Base-by-base conservation (phyloP, 2,329 filamentous ascomycete genomes). In the Aspergillus neoniger region DNA sequence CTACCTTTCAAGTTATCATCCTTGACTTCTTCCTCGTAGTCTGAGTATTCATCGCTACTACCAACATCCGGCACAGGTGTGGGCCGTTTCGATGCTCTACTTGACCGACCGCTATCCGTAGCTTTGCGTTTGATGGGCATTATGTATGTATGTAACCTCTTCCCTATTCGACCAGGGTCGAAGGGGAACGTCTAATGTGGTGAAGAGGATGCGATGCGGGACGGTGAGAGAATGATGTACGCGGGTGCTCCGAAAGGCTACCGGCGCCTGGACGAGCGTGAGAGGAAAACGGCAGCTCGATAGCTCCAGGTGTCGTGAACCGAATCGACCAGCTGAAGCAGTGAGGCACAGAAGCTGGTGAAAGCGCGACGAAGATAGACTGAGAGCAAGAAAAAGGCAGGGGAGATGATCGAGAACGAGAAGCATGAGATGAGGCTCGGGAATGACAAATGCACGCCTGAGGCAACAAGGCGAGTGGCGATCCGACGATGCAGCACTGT, bases 121-220 rank as follows among this genome's bases (percentile, higher is more conserved):
- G 88, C 88, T 79, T 91, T 91, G 72, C 89, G 84, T 79, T 92
- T 92, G 17, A 83, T 81, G 64, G 89, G 85, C 89, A 92, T 91
- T 60, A 66, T 56, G 21, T 58, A 66, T 56, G 21, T 58, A 54
- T 36, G 32, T 36, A 28, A 53, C 39, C n/a, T 47, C 19, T 14
- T 32, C 32, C 32, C 12, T 6, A 5, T 44, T 59, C 44, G 51
- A 51, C 57, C 49, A 41, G 25, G 36, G 51, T 47, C 17, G 47
- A 58, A 48, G 50, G 66, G 57, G 63, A 65, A 59, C 53, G 52
- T 67, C 65, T 68, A 65, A 66, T 60, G 49, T 25, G 36, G 39
- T 12, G 32, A 50, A 17, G 32, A 9, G 19, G 38, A 12, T 30
- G 54, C 19, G 38, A 12, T 30, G 54, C 19, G 47, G 15, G 28